Conservation (phyloP, 495 filamentous ascomycete species). For the Paragyromitra xinjiangensis region DNA sequence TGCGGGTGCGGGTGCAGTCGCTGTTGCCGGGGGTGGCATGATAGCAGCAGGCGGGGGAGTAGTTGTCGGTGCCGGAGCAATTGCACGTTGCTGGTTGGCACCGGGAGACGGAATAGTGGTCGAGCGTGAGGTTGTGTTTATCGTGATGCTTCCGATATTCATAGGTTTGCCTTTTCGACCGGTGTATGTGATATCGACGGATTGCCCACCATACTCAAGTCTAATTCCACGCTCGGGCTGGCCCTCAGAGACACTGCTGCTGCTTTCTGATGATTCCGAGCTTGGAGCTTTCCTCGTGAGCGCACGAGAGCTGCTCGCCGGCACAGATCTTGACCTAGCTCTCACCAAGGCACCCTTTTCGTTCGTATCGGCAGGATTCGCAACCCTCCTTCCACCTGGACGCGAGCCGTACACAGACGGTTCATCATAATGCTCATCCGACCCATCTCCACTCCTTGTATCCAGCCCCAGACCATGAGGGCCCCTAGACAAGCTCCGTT, state of each 20-base stretch:
- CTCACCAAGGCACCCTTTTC: slow-evolving; percentile 54
- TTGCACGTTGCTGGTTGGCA: slow-evolving; percentile 24
- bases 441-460: slow-evolving; percentile 28
- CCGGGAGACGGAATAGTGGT: slow-evolving; percentile 32
- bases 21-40: slow-evolving; percentile 33
- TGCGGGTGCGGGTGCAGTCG: slow-evolving; percentile 31
- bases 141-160: slow-evolving; percentile 55
- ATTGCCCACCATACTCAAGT: slow-evolving; percentile 53
- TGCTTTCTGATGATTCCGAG: slow-evolving; percentile 44
- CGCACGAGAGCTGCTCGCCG: slow-evolving; percentile 45
- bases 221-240: slow-evolving; percentile 48
- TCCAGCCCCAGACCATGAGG: slow-evolving; percentile 45
- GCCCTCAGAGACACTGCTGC: slow-evolving; percentile 26
- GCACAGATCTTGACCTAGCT: slow-evolving; percentile 52
- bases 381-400: slow-evolving; percentile 30
- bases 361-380: slow-evolving; percentile 13
- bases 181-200: slow-evolving; percentile 54
- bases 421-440: slow-evolving; percentile 50
- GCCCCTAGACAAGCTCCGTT: slow-evolving; percentile 50
- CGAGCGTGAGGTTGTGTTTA: slow-evolving; percentile 56
- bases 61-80: slow-evolving; percentile 2
- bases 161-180: slow-evolving; percentile 51
- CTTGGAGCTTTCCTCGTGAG: slow-evolving; percentile 31
- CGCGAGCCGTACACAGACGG: slow-evolving; percentile 26
- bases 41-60: slow-evolving; percentile 45